Conservation (phyloP, 1,284 basidiomycete genomes). For the Boletus nobilissimus region DNA sequence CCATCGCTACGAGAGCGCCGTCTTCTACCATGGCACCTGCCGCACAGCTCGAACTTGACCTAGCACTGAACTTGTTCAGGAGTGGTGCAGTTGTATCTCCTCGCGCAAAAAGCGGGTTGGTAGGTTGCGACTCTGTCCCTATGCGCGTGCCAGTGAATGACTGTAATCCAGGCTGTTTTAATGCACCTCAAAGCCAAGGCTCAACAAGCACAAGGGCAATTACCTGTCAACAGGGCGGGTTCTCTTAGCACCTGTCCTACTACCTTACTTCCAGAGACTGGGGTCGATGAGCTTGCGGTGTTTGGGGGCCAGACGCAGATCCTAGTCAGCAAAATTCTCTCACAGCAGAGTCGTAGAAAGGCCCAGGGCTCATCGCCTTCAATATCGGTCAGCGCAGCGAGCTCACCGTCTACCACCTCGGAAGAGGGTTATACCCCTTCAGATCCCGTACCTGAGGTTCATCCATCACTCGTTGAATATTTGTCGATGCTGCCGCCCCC, state of each 20-base stretch:
- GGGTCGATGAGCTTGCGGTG: constrained; percentile 71
- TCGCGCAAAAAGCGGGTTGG: constrained; percentile 62
- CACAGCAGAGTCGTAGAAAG: constrained; percentile 43
- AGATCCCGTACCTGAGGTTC: constrained; percentile 59
- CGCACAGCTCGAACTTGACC: constrained; percentile 64
- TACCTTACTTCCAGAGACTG: constrained; percentile 55
- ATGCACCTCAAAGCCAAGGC: constrained; percentile 60
- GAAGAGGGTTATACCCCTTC: constrained; percentile 42
- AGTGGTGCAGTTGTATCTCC: constrained; percentile 59
- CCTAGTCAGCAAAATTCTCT: constrained; percentile 63
- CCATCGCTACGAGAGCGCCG: constrained; percentile 64
- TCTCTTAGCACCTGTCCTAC: constrained; percentile 39
- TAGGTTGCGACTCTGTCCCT: constrained; percentile 43
- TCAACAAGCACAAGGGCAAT: constrained; percentile 53
- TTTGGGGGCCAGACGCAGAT: constrained; percentile 70
- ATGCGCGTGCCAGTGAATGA: neutral
- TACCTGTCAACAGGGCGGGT: constrained; percentile 51
- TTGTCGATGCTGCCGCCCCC: constrained; percentile 53
- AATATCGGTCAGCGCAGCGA: constrained; percentile 37
- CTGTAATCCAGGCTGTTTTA: constrained; percentile 54
- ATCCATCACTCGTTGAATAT: constrained; percentile 64
- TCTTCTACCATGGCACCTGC: constrained; percentile 66
- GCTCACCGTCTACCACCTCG: constrained; percentile 39
- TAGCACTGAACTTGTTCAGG: constrained; percentile 65
- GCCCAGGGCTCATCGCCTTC: constrained; percentile 31